Base-by-base conservation (phyloP, 1,284 basidiomycete species). In the Tetrapyrgos nigripes region DNA sequence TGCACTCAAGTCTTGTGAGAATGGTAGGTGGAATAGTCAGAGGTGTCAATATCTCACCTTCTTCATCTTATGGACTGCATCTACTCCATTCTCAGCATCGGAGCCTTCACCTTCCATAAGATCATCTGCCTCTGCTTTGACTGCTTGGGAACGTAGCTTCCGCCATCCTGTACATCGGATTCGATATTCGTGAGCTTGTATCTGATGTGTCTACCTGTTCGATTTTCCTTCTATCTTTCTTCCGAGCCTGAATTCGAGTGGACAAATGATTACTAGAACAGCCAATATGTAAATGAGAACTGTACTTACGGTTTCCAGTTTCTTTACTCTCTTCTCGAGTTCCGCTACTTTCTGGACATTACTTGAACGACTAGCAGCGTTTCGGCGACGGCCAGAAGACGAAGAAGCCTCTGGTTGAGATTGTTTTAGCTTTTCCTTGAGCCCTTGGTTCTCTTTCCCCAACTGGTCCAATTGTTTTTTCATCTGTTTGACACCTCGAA, bases 101-200 rank as follows among this genome's bases (percentile, higher is more conserved):
- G 17, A 11, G 14, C 17, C 52, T 47, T 21, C 26, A n/a, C 19
- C 21, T 11, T 29, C 40, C 8, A 13, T 6, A 24, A 59, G 57
- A 21, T 82, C 79, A 8, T 73, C 62, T 1, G 76, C 75, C 58
- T 82, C 81, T 19, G 61, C 66, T 59, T 73, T 67, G 9, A 76
- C 63, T 59, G 80, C 78, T 50, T 68, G 75, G 44, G 65, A 60
- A 55, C 70, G 68, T 17, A 80, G 63, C 81, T 83, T 52, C 4
- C 8, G 17, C 21, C 21, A 23, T 23, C 19, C 35, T 10, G 17
- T 46, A 6, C 11, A 35, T 40, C 23, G 9, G 10, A 14, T n/a
- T 9, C 14, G 19, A 37, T 8, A 43, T 5, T 46, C 1, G 26
- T 1, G 29, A 24, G 23, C 21, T 23, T 19, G 27, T n/a, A 14